Evolutionary conservation across 331 rosid genomes (phyloP), one percentile per base, ranked within the genome.

Genomic region (Malus hybrid): DNA sequence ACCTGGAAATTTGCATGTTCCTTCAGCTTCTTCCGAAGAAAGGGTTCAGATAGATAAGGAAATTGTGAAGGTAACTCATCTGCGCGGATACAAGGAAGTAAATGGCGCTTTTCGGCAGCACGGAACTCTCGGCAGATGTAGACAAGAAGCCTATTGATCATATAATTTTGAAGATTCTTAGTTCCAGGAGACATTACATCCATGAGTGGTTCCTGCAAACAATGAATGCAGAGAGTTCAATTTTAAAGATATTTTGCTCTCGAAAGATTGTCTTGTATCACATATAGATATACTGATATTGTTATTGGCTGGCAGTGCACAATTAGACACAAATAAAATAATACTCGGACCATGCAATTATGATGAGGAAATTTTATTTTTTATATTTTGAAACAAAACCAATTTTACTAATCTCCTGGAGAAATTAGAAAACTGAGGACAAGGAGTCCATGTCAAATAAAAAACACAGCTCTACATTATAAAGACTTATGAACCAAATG

Each of bases 101-200:
- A 71, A 53, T 75, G 84, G 28, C 90, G 82, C 83, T 94, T 94
- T 82, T 94, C 99, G 22, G 92, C 90, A 70, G 91, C 90, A 77
- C 88, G 97, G 77, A 94, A 94, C 72, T 92, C 97, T 26, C 89
- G 93, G 84, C 93, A 92, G 87, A 90, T 83, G 82, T 92, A 88
- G 68, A 92, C 96, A 73, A 86, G 50, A 48, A 92, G 87, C 89
- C 97, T 87, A 82, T 89, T 94, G 82, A 88, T 86, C 97, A 89
- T 85, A 80, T 88, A 94, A 75, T 84, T 90, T 83, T 90, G 99
- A 83, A 94, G 96, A 86, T 87, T 90, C 88, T 92, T 94, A 78
- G 96, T 89, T 80, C 96, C 97, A 53, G 99, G 99, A 42, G 99
- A 88, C 76, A 92, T 82, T 67, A 92, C 99, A 85, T 94, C 99